Evolutionary conservation across 192 early-diverging fungal genomes (phyloP).

Genomic region (Mortierella hygrophila): DNA sequence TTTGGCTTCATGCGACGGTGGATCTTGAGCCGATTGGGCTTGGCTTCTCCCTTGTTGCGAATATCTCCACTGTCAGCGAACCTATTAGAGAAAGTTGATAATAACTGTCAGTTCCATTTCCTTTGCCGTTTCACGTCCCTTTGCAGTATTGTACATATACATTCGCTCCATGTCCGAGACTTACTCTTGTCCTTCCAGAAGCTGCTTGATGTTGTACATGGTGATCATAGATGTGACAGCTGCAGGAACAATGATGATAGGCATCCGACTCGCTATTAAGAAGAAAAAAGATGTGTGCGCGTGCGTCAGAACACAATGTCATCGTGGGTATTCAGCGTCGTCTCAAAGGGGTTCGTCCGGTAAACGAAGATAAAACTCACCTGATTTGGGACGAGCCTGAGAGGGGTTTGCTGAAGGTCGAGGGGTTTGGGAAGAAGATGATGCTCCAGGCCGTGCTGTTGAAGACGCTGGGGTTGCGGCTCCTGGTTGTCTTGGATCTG

Average conservation of each 20-base stretch:
- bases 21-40: conserved; percentile 74
- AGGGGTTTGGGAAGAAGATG: conserved; percentile 9
- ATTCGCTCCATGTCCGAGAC: conserved; percentile 4
- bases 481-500: conserved; percentile 35
- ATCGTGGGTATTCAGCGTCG: too few relatives aligned
- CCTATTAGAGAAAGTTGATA: conserved; percentile 31
- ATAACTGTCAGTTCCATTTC: conserved; percentile 6
- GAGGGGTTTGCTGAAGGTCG: conserved; percentile 51
- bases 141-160: not conserved
- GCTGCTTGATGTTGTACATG: conserved; percentile 90
- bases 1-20: conserved; percentile 70
- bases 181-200: conserved; percentile 82
- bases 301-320: not conserved
- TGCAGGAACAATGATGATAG: conserved; percentile 95
- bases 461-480: conserved; percentile 10
- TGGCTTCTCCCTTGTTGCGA: conserved; percentile 72
- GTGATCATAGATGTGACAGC: conserved; percentile 86
- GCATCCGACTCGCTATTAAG: conserved; percentile 61
- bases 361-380: conserved; percentile 6
- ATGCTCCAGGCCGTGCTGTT: conserved; percentile 20
- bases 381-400: conserved; percentile 35
- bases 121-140: too few relatives aligned
- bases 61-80: conserved; percentile 75
- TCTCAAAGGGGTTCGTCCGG: too few relatives aligned
- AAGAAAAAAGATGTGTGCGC: not conserved